phyloP scores from a whole-genome alignment of 75 land plant genomes.

The Cunninghamia lanceolata region DNA sequence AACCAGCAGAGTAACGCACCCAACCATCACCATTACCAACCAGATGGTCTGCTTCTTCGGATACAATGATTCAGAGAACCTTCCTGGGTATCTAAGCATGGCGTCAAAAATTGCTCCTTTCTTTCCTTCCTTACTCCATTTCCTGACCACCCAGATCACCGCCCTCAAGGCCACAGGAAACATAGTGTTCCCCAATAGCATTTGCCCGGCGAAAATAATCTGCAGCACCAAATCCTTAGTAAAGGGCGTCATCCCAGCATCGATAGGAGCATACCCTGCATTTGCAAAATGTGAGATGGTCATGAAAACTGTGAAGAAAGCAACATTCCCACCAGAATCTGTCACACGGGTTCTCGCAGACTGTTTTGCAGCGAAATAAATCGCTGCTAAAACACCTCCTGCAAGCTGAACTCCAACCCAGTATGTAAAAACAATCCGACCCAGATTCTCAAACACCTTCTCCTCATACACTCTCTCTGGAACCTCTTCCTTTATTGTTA shows the following conservation, averaged over 20 bases:
- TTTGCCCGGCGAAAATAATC: background rate
- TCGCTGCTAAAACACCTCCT: background rate
- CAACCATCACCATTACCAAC: background rate
- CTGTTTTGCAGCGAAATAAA: background rate
- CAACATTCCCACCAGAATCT: background rate
- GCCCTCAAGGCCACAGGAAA: background rate
- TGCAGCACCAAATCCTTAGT: background rate
- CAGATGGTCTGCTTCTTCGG: background rate
- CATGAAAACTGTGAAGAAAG: background rate
- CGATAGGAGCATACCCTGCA: background rate
- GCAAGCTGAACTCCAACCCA: background rate
- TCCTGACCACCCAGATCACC: background rate
- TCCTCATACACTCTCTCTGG: background rate
- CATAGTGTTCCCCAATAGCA: background rate
- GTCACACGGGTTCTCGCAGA: background rate
- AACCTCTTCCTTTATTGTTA: background rate
- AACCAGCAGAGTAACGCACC: background rate
- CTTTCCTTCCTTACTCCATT: background rate
- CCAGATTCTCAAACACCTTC: background rate
- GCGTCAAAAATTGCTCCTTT: background rate
- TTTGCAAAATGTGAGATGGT: background rate
- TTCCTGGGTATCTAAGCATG: background rate
- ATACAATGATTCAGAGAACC: background rate
- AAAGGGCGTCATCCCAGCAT: background rate
- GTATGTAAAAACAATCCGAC: background rate